Percentiles rank a stretch among this genome's conserved stretches.
Evolutionary conservation across 2,329 filamentous ascomycete species (phyloP).

Genomic region (Fusarium pilosicola): DNA sequence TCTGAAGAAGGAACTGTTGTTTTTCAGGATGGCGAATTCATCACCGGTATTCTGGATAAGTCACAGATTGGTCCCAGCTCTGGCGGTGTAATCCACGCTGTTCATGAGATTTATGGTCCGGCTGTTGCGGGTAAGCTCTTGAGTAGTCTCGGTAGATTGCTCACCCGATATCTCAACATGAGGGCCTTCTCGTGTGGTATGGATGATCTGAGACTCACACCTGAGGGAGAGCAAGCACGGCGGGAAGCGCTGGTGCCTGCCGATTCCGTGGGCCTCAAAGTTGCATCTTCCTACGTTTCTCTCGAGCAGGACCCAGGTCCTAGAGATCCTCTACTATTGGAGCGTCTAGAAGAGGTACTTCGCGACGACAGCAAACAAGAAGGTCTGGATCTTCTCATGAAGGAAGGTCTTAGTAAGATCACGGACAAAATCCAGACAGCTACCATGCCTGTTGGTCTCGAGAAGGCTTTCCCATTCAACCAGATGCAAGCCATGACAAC

Average conservation of each 20-base stretch:
- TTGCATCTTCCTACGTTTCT: slow-evolving; percentile 89
- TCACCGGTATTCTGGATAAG: slow-evolving; percentile 94
- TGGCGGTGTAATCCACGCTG: slow-evolving; percentile 88
- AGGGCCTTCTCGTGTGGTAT: slow-evolving; percentile 97
- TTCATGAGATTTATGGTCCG: slow-evolving; percentile 94
- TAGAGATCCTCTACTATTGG: slow-evolving; percentile 76
- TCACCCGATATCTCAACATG: slow-evolving; percentile 93
- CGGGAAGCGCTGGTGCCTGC: slow-evolving; percentile 75
- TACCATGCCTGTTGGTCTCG: slow-evolving; percentile 83
- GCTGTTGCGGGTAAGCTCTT: slow-evolving; percentile 86
- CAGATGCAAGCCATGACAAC: slow-evolving; percentile 99
- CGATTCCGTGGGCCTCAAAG: slow-evolving; percentile 75
- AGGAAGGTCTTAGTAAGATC: slow-evolving; percentile 72
- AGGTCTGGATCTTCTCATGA: slow-evolving; percentile 89
- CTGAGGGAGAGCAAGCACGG: slow-evolving; percentile 78
- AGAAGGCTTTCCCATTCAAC: slow-evolving; percentile 94
- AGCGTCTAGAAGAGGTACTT: slow-evolving; percentile 86
- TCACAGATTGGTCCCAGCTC: slow-evolving; percentile 89
- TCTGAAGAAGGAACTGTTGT: slow-evolving; percentile 83
- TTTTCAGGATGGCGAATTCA: slow-evolving; percentile 86
- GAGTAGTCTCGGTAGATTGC: slow-evolving; percentile 85
- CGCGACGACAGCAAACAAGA: slow-evolving; percentile 92
- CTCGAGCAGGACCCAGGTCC: slow-evolving; percentile 73
- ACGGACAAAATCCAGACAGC: slow-evolving; percentile 81
- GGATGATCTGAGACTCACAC: slow-evolving; percentile 89